Conservation (phyloP, 495 filamentous ascomycete genomes). For the Penicillium fimorum region DNA sequence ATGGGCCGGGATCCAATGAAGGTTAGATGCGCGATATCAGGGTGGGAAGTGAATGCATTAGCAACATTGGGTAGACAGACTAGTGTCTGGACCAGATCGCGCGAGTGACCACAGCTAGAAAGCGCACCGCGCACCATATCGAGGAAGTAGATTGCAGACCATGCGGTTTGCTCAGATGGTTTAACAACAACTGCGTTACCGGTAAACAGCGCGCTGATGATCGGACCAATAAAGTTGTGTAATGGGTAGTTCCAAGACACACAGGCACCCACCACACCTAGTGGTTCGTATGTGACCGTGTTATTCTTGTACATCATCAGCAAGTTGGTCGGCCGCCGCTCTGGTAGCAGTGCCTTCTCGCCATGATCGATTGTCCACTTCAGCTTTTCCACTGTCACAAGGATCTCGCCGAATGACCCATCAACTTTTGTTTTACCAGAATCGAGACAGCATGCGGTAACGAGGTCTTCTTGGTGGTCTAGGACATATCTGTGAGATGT, state of each 20-base stretch:
- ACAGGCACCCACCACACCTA: slow-evolving; percentile 87
- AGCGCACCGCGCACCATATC: slow-evolving; percentile 76
- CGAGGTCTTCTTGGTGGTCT: slow-evolving; percentile 87
- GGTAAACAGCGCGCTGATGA: slow-evolving; percentile 89
- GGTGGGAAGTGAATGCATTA: slow-evolving; percentile 79
- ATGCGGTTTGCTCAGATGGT: slow-evolving; percentile 88
- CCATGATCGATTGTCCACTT: slow-evolving; percentile 93
- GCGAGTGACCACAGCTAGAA: slow-evolving; percentile 76
- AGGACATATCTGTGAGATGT: slow-evolving; percentile 60
- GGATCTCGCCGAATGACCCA: slow-evolving; percentile 87
- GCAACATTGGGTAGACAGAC: slow-evolving; percentile 85
- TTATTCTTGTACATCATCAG: slow-evolving; percentile 97
- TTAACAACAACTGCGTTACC: slow-evolving; percentile 93
- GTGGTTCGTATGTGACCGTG: slow-evolving; percentile 83
- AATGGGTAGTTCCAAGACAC: slow-evolving; percentile 98
- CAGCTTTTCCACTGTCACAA: slow-evolving; percentile 90
- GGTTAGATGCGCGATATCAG: slow-evolving; percentile 83
- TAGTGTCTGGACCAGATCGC: slow-evolving; percentile 77
- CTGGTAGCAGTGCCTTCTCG: slow-evolving; percentile 72
- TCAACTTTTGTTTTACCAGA: slow-evolving; percentile 97
- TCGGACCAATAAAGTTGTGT: slow-evolving; percentile 89
- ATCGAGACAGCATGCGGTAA: slow-evolving; percentile 82
- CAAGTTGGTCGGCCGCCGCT: slow-evolving; percentile 74
- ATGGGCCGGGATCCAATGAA: slow-evolving; percentile 92
- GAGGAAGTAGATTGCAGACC: slow-evolving; percentile 80